Conservation (phyloP, 1,284 basidiomycete species). For the Apiotrichum laibachii region DNA sequence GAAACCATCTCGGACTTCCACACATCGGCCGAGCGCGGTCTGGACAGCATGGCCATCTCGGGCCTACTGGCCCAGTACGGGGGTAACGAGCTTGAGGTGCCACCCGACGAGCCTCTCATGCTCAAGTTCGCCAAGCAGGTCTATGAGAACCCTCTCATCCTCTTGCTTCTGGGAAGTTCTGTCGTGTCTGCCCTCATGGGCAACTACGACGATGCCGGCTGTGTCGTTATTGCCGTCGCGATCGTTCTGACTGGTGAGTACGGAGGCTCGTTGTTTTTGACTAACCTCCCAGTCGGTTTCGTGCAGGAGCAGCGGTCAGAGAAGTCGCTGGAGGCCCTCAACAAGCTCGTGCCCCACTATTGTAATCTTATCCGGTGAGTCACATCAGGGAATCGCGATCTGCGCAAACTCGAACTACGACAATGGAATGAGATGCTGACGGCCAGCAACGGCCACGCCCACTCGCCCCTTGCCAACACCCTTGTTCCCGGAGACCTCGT, state of each 20-base stretch:
- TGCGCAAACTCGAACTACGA: no score
- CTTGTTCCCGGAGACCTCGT: slow-evolving; percentile 93
- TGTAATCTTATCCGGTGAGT: slow-evolving; percentile 80
- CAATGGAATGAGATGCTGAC: no score
- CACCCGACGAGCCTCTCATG: slow-evolving; percentile 70
- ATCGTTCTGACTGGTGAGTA: slow-evolving; percentile 84
- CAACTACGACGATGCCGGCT: slow-evolving; percentile 88
- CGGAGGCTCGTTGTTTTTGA: background rate
- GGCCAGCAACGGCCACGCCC: slow-evolving; percentile 62
- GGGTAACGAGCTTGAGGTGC: slow-evolving; percentile 93
- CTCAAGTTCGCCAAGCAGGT: slow-evolving; percentile 85
- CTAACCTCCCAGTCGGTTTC: slow-evolving; percentile 69
- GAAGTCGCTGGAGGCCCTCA: slow-evolving; percentile 88
- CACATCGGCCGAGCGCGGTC: slow-evolving; percentile 63
- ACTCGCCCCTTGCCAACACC: slow-evolving; percentile 84
- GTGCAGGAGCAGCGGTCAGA: slow-evolving; percentile 94
- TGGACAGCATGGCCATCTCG: slow-evolving; percentile 64
- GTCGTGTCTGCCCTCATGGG: slow-evolving; percentile 84
- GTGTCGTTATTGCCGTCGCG: slow-evolving; percentile 86
- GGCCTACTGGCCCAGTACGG: slow-evolving; percentile 69
- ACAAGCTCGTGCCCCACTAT: slow-evolving; percentile 94
- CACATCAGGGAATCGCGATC: background rate
- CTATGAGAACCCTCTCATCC: slow-evolving; percentile 87
- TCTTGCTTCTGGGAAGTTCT: slow-evolving; percentile 83
- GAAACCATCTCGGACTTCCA: slow-evolving; percentile 55